Evolutionary conservation across 192 early-diverging fungal genomes (phyloP), one percentile per base, ranked within the genome.

Genomic region (Rhizophagus clarus): DNA sequence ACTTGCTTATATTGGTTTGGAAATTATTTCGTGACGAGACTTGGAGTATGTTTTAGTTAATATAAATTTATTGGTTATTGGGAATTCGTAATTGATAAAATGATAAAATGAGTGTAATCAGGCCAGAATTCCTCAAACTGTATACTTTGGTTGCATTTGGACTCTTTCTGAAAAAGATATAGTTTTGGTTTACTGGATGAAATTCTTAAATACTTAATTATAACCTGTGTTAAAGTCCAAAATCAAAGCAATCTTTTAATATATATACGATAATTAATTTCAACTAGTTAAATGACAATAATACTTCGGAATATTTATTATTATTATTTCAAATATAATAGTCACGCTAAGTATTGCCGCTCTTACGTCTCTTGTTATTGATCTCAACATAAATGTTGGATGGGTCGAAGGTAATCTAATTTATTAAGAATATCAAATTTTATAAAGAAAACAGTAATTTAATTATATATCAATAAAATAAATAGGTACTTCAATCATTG

Each of bases 301-400:
- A 12, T 17, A n/a, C n/a, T n/a, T n/a, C n/a, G n/a, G n/a, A n/a
- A n/a, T 31, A n/a, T n/a, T 32, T 49, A 14, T 10, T 34, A 63
- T 61, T 63, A 20, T 77, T 15, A n/a, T 72, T 34, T 81, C 56
- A n/a, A 62, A n/a, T 11, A 51, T 49, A 72, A 79, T 94, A 89
- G 92, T 97, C 72, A 89, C 97, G 84, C 83, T 98, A 79, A 93
- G 90, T 42, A 91, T 96, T 74, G 97, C 97, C 37, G 91, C 96
- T 34, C 78, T 91, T 31, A 90, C 96, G 8, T 95, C 95, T 32
- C 85, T 97, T 64, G 92, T 90, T 24, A 88, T 97, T 67, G 96
- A 96, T 47, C 84, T 97, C 79, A 97, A 96, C 82, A 91, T 96
- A 88, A 91, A 93, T 84, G 88, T 94, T 40, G 93, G 93, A 60